These are phyloP conservation scores for Diaporthe vaccinii DNA, from an alignment of 2,329 filamentous ascomycete genomes.

Conservation along the genomic window DNA sequence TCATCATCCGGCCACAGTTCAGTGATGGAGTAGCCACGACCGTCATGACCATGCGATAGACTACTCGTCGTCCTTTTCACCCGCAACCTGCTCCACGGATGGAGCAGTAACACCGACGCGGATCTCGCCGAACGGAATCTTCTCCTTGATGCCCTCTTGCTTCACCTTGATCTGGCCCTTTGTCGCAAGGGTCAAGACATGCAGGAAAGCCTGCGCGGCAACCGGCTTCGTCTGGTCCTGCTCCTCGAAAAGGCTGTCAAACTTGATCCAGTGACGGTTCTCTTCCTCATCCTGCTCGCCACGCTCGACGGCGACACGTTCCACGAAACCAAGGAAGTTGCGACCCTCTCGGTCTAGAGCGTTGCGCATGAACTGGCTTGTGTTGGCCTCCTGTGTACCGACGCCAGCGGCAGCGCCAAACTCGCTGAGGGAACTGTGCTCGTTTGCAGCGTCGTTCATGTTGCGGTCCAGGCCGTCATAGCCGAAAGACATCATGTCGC, in stretches of 20 bases:
- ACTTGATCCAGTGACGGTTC: constrained; percentile 68
- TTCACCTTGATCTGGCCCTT: constrained; percentile 73
- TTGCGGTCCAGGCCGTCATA: constrained; percentile 51
- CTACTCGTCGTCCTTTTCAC: not conserved
- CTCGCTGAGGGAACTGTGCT: constrained; percentile 48
- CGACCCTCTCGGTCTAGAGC: constrained; percentile 60
- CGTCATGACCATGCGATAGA: not conserved
- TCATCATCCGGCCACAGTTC: not conserved
- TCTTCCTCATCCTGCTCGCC: constrained; percentile 49
- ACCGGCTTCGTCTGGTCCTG: constrained; percentile 67
- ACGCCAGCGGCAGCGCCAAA: constrained; percentile 42
- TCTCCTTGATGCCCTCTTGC: constrained; percentile 63
- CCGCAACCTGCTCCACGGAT: constrained; percentile 19
- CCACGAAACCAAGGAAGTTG: constrained; percentile 61
- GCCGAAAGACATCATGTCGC: constrained; percentile 49
- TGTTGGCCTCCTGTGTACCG: constrained; percentile 43
- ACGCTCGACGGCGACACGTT: constrained; percentile 49
- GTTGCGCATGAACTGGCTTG: constrained; percentile 50
- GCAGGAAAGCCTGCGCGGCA: constrained; percentile 82
- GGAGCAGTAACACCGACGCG: constrained; percentile 56
- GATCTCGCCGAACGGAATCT: constrained; percentile 62
- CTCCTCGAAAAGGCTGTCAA: constrained; percentile 78
- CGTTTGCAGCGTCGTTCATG: constrained; percentile 45
- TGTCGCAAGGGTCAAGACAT: constrained; percentile 78
- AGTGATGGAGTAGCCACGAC: not conserved